phyloP scores from a whole-genome alignment of 2,329 filamentous ascomycete species.

The Talaromyces sp. region DNA sequence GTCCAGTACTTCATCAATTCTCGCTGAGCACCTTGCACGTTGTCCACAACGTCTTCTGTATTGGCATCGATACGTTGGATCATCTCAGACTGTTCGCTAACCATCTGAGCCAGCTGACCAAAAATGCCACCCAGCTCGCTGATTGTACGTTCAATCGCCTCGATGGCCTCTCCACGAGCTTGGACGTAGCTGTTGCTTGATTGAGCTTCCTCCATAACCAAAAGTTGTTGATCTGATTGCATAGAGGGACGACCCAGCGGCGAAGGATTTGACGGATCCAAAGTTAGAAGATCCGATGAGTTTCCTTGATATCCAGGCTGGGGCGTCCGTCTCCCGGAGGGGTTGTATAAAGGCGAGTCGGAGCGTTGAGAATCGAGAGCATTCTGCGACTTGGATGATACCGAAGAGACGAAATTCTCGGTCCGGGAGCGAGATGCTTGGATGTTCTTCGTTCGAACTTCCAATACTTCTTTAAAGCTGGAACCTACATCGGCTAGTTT shows the following conservation, averaged over 20 bases:
- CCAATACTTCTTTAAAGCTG: slow-evolving; percentile 96
- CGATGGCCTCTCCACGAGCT: slow-evolving; percentile 91
- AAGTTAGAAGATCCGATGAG: slow-evolving; percentile 71
- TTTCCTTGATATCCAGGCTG: slow-evolving; percentile 54
- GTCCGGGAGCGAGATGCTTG: slow-evolving; percentile 89
- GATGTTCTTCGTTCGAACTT: slow-evolving; percentile 96
- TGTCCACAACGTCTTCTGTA: slow-evolving; percentile 96
- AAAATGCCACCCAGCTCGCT: slow-evolving; percentile 90
- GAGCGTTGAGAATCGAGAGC: slow-evolving; percentile 68
- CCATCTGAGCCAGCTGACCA: slow-evolving; percentile 93
- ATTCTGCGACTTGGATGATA: slow-evolving; percentile 73
- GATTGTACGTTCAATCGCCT: slow-evolving; percentile 95
- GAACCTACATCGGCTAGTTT: slow-evolving; percentile 89
- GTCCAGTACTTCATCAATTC: slow-evolving; percentile 98
- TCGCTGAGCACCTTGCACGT: slow-evolving; percentile 93
- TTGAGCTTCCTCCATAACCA: slow-evolving; percentile 92
- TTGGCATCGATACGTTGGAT: slow-evolving; percentile 97
- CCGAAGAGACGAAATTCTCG: slow-evolving; percentile 93
- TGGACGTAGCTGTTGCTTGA: slow-evolving; percentile 87
- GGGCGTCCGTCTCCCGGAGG: slow-evolving; percentile 69
- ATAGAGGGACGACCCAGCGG: slow-evolving; percentile 51
- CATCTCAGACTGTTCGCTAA: slow-evolving; percentile 96
- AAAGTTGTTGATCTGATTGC: slow-evolving; percentile 80
- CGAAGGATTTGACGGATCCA: slow-evolving; percentile 68
- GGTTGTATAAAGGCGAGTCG: slow-evolving; percentile 84